phyloP scores from a whole-genome alignment of 2,329 filamentous ascomycete genomes.

The Acrocalymma vagum region DNA sequence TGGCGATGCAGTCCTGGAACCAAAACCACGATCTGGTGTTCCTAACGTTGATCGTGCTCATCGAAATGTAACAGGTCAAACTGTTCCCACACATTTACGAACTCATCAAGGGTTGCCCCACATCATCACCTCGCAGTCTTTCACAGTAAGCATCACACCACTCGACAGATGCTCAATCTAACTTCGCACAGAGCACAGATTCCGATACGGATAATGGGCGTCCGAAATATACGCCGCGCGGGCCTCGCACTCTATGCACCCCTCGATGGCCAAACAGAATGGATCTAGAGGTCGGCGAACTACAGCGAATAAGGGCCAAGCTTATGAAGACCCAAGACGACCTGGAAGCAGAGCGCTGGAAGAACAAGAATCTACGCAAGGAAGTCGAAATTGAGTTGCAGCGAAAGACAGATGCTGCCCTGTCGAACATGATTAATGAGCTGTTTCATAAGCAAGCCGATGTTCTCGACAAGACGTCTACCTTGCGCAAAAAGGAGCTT shows the following conservation, averaged over 20 bases:
- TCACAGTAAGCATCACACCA: no score
- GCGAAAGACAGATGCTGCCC: conserved; percentile 11
- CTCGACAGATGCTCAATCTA: no score
- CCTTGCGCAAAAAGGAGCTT: conserved; percentile 12
- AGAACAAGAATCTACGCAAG: conserved; percentile 12
- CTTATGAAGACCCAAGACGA: conserved; percentile 22
- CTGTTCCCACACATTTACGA: no score
- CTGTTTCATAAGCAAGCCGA: conserved; percentile 25
- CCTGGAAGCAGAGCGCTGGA: conserved; percentile 22
- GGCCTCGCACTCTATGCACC: conserved; percentile 6
- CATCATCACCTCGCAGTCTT: no score
- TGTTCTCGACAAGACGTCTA: conserved; percentile 4
- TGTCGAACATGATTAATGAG: conserved; percentile 14
- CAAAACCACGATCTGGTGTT: no score
- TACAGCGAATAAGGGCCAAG: conserved; percentile 15
- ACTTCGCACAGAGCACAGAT: no score
- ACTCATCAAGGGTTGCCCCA: no score
- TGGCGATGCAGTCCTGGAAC: no score
- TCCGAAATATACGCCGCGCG: conserved; percentile 1
- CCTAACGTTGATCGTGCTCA: no score
- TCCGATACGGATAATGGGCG: no score
- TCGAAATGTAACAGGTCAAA: no score
- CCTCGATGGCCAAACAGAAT: not conserved
- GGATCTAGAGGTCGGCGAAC: conserved; percentile 13
- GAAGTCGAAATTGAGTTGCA: conserved; percentile 15